A percentile compares a stretch with the other conserved stretches of the same genome.
Evolutionary conservation across 345 rosid species (phyloP).

Genomic region (Bretschneidera sinensis): DNA sequence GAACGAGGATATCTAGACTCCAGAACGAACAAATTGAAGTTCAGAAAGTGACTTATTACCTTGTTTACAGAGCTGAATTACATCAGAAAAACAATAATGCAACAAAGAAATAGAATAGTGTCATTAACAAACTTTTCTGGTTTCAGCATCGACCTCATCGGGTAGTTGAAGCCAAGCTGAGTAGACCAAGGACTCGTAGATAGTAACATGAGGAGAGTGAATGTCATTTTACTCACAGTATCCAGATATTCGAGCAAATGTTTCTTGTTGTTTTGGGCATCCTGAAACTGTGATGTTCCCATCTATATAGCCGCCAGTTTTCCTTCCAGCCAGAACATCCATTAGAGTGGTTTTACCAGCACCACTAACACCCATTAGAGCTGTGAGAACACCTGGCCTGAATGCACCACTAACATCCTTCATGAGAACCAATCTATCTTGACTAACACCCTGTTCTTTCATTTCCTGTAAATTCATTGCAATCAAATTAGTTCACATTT

Average conservation of each 20-base stretch:
- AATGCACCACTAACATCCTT: conserved; percentile 77
- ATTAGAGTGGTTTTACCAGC: conserved; percentile 84
- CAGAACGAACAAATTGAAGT: no score
- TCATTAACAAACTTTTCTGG: conserved; percentile 40
- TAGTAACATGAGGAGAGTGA: conserved; percentile 75
- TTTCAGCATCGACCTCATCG: conserved; percentile 36
- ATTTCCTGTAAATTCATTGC: conserved; percentile 35
- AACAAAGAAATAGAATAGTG: background rate
- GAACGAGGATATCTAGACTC: no score
- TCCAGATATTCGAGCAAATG: conserved; percentile 77
- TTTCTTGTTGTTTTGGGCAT: conserved; percentile 70
- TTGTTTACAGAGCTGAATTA: no score
- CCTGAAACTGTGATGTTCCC: conserved; percentile 69
- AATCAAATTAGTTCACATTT: background rate
- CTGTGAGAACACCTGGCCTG: conserved; percentile 82
- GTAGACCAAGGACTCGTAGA: conserved; percentile 66
- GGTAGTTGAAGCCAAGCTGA: conserved; percentile 79
- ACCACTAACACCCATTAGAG: conserved; percentile 78
- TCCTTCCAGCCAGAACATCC: conserved; percentile 90
- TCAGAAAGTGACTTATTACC: no score
- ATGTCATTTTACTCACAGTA: conserved; percentile 77
- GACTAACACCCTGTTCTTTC: conserved; percentile 51
- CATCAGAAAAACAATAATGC: no score
- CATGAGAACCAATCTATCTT: conserved; percentile 58
- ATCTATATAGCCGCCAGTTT: conserved; percentile 72